phyloP scores from a whole-genome alignment of 1,139 yeast genomes.

The Suhomyces coccinellae region DNA sequence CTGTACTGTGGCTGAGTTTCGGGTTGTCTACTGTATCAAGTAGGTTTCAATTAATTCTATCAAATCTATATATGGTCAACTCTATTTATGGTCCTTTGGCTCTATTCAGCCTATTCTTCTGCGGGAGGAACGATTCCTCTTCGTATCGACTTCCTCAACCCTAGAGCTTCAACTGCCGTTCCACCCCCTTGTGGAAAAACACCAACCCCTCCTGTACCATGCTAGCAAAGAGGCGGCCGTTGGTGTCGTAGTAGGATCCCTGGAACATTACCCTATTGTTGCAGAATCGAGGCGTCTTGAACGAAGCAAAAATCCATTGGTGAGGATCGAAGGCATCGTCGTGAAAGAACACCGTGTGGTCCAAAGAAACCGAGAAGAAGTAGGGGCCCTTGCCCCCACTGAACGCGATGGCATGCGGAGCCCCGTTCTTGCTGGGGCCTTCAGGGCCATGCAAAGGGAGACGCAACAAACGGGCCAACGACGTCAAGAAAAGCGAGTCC shows the following conservation, averaged over 20 bases:
- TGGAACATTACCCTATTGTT: conserved; percentile 42
- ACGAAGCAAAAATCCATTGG: conserved; percentile 39
- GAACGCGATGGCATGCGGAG: conserved; percentile 10
- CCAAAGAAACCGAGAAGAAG: conserved; percentile 44
- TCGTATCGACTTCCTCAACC: no score
- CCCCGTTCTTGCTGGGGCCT: background rate
- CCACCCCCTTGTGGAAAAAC: conserved; percentile 32
- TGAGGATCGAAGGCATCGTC: conserved; percentile 46
- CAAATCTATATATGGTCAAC: no score
- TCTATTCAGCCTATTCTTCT: no score
- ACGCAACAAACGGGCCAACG: conserved; percentile 32
- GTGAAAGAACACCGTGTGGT: conserved; percentile 44
- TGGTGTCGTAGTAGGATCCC: conserved; percentile 36
- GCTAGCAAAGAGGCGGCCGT: conserved; percentile 40
- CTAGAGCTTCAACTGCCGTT: conserved; percentile 32
- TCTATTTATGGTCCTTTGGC: no score
- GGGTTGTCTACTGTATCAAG: no score
- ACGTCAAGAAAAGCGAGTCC: conserved; percentile 38
- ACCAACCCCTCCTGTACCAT: conserved; percentile 47
- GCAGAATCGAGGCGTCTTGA: conserved; percentile 36
- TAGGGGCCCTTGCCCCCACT: conserved; percentile 24
- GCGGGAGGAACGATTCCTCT: no score
- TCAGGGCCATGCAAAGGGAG: conserved; percentile 14
- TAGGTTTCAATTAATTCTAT: no score
- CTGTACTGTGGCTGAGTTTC: no score